Conservation (phyloP, 805 yeast species). For the Metschnikowia anglica region DNA sequence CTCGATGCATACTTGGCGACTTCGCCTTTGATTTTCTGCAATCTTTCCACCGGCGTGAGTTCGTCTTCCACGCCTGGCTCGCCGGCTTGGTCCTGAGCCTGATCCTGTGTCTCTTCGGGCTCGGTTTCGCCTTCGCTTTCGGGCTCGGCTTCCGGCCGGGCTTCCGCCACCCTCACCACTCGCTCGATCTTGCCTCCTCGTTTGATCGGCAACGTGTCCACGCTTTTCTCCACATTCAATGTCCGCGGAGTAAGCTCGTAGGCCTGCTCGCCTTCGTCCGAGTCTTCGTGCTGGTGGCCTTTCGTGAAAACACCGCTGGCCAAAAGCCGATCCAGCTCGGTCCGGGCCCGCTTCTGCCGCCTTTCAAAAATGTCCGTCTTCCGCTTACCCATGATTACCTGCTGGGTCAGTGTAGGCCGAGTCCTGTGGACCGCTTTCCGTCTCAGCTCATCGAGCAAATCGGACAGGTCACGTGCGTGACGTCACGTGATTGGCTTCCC, state of each 20-base stretch:
- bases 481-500: constrained; percentile 4
- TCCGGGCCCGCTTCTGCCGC: constrained; percentile 29
- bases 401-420: too few species aligned
- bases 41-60: constrained; percentile 50
- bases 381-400: constrained; percentile 20
- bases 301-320: constrained; percentile 34
- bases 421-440: too few species aligned
- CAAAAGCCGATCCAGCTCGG: constrained; percentile 42
- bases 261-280: constrained; percentile 76
- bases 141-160: constrained; percentile 16
- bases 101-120: background rate
- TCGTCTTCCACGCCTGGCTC: constrained; percentile 1
- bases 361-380: constrained; percentile 10
- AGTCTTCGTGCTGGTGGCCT: constrained; percentile 29
- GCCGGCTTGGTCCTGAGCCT: constrained; percentile 1
- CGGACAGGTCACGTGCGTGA: background rate
- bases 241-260: constrained; percentile 74
- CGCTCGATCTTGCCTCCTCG: constrained; percentile 70
- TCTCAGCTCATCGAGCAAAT: constrained; percentile 5
- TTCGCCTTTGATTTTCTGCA: constrained; percentile 70
- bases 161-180: constrained; percentile 43
- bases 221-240: constrained; percentile 42
- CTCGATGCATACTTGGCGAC: constrained; percentile 78
- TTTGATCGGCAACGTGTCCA: constrained; percentile 80
- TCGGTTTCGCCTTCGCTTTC: constrained; percentile 17